phyloP scores from a whole-genome alignment of 2,329 filamentous ascomycete genomes.

The Verticillium nubilum region DNA sequence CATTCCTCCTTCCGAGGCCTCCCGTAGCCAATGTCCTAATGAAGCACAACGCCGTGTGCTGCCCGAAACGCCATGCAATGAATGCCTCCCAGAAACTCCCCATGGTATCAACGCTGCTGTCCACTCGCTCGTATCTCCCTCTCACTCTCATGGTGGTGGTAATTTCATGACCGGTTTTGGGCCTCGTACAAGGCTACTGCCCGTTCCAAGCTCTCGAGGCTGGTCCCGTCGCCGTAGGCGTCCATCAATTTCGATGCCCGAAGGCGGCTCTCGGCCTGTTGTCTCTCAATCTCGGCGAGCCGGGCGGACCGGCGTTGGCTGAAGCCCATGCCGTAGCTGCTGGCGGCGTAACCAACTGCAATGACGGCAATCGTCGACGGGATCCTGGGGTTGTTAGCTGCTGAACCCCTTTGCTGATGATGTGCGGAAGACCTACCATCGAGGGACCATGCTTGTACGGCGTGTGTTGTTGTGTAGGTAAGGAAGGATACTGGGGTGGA shows the following conservation, averaged over 20 bases:
- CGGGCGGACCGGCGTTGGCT: constrained; percentile 15
- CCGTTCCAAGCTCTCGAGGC: constrained; percentile 40
- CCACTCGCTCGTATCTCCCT: background rate
- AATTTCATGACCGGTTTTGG: constrained; percentile 7
- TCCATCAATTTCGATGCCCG: constrained; percentile 39
- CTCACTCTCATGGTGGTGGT: background rate
- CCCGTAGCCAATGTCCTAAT: background rate
- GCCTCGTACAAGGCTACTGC: constrained; percentile 41
- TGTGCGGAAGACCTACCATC: constrained; percentile 6
- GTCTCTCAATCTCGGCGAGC: constrained; percentile 23
- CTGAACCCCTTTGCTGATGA: background rate
- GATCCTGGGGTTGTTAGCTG: constrained; percentile 17
- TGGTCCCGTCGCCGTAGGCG: constrained; percentile 44
- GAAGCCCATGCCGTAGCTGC: constrained; percentile 22
- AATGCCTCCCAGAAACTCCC: background rate
- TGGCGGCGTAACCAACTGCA: constrained; percentile 28
- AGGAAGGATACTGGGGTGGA: constrained; percentile 26
- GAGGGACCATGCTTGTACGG: constrained; percentile 18
- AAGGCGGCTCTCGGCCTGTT: constrained; percentile 27
- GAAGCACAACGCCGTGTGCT: background rate
- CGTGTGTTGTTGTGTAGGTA: constrained; percentile 21
- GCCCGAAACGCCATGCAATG: background rate
- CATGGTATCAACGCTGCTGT: background rate
- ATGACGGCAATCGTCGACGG: constrained; percentile 24
- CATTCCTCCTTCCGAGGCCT: background rate